Conservation (phyloP, 2,329 filamentous ascomycete species). For the Aureobasidium zeae region DNA sequence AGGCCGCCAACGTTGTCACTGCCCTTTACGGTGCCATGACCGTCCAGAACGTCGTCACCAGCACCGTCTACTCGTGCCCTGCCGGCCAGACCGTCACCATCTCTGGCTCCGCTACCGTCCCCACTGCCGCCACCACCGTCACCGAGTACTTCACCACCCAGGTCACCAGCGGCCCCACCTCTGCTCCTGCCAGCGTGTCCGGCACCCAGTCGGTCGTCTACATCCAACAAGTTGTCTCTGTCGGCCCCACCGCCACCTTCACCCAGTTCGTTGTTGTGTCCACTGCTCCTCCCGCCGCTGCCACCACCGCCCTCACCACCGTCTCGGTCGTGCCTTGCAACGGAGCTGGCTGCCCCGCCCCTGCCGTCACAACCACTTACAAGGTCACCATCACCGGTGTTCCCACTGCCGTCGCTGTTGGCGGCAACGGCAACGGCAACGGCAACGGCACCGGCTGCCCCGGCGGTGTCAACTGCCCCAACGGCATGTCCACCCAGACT, state of each 20-base stretch:
- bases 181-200: background rate
- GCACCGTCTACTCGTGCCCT: constrained; percentile 29
- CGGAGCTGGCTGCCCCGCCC: background rate
- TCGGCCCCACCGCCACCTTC: background rate
- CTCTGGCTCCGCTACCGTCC: constrained; percentile 1
- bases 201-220: constrained; percentile 6
- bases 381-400: constrained; percentile 3
- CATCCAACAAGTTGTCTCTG: background rate
- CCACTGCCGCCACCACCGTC: constrained; percentile 7
- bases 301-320: constrained; percentile 22
- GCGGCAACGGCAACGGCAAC: background rate
- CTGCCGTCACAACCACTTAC: background rate
- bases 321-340: background rate
- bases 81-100: constrained; percentile 17
- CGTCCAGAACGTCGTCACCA: constrained; percentile 1
- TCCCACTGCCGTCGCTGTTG: constrained; percentile 1
- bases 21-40: constrained; percentile 19
- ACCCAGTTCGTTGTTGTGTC: constrained; percentile 7
- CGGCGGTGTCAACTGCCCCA: background rate
- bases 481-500: constrained; percentile 1
- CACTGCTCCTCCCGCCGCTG: constrained; percentile 17
- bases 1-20: constrained; percentile 19
- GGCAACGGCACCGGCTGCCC: background rate
- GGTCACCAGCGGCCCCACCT: background rate
- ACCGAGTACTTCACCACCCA: constrained; percentile 1